Evolutionary conservation across 2,329 filamentous ascomycete genomes (phyloP), one percentile per base, ranked within the genome.

Genomic region (Xylaria digitata): DNA sequence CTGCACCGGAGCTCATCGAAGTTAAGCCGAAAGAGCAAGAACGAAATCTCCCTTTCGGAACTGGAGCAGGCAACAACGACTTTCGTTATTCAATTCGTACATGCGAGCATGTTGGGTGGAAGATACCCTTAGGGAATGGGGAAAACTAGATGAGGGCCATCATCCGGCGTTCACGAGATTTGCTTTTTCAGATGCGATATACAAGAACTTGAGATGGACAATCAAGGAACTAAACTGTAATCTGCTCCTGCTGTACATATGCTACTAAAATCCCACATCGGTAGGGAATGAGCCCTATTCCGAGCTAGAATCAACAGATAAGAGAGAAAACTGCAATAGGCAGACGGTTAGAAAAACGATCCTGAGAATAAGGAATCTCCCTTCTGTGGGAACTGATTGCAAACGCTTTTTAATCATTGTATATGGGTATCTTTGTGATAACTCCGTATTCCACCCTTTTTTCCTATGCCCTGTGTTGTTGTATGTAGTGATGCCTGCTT

Each of bases 241-340:
- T 58, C 53, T 61, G 50, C 60, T 58, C 37, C 63, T 66, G 48
- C 45, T 70, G 63, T 68, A 68, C 53, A 66, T 66, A 66, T 70
- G 40, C 40, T n/a, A 34, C 42, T 9, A 42, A 53, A 40, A 46
- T 26, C 48, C 53, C 30, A 40, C 11, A n/a, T 40, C 21, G 2
- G 46, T 48, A 48, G 19, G 68, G 42, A 40, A 60, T 32, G 19
- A 49, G 17, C 15, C 46, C 37, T 54, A 15, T 23, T 11, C 11
- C 32, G 3, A 43, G 19, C 21, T 30, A 55, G 37, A 60, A 42
- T 63, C 45, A 46, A 68, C 19, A 40, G 30, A 53, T 21, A n/a
- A n/a, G n/a, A 48, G 34, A 34, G 43, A 48, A 46, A 54, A 37
- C 6, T 54, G 42, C 3, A 45, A 55, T 48, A 46, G 32, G 19